These are phyloP conservation scores for Venturia pyrina DNA, from an alignment of 2,329 filamentous ascomycete species.

Conservation along the genomic window DNA sequence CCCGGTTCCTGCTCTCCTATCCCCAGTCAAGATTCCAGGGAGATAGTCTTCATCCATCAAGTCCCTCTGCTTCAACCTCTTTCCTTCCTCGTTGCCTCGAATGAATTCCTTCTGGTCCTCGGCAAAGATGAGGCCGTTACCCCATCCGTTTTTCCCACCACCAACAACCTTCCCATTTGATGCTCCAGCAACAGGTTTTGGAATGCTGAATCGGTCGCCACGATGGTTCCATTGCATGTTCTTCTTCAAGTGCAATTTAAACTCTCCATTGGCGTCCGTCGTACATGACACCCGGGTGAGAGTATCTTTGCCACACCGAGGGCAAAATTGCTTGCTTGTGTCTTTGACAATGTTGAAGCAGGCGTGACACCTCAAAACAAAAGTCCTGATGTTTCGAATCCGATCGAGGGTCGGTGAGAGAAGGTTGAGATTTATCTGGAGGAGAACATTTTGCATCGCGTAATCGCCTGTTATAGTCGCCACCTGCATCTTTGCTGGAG, in stretches of 20 bases:
- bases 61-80: constrained; percentile 61
- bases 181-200: constrained; percentile 75
- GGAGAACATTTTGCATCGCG: constrained; percentile 93
- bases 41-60: constrained; percentile 94
- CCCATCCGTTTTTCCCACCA: constrained; percentile 83
- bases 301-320: constrained; percentile 78
- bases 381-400: constrained; percentile 77
- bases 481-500: constrained; percentile 12
- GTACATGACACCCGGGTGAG: constrained; percentile 78
- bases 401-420: constrained; percentile 69
- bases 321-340: constrained; percentile 85
- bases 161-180: constrained; percentile 63
- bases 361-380: constrained; percentile 84
- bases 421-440: constrained; percentile 90
- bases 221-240: constrained; percentile 96
- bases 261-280: constrained; percentile 65
- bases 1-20: constrained; percentile 46
- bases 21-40: constrained; percentile 73
- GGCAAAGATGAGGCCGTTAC: constrained; percentile 68
- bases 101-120: constrained; percentile 95
- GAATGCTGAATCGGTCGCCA: constrained; percentile 85
- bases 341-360: constrained; percentile 81
- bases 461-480: constrained; percentile 93
- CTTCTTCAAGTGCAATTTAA: constrained; percentile 78
- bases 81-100: constrained; percentile 52